These are phyloP conservation scores for Linum lewisii DNA, from an alignment of 345 rosid species.

Conservation along the genomic window DNA sequence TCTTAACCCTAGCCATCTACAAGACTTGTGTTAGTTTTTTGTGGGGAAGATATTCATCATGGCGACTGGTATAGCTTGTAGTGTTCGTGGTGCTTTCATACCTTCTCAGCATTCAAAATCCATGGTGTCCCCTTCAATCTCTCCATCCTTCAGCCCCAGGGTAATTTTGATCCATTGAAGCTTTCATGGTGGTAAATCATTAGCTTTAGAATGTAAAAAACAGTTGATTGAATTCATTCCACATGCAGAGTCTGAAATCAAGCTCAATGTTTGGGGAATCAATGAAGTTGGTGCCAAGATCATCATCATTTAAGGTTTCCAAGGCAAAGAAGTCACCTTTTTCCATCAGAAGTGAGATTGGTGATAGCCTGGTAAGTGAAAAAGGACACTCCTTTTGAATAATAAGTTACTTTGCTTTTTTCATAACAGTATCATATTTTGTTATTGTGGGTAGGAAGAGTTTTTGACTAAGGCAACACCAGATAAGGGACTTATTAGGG, in stretches of 20 bases:
- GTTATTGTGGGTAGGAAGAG: constrained; percentile 52
- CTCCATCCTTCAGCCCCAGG: constrained; percentile 56
- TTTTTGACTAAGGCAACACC: constrained; percentile 72
- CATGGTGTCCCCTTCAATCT: constrained; percentile 40
- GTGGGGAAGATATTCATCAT: constrained; percentile 8
- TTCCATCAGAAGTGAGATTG: constrained; percentile 77
- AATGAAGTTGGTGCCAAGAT: constrained; percentile 40
- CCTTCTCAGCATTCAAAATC: constrained; percentile 72
- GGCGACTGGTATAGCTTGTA: constrained; percentile 65
- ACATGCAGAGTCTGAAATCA: constrained; percentile 28
- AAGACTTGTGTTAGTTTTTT: not conserved
- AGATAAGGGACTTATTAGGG: constrained; percentile 65
- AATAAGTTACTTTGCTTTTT: not conserved
- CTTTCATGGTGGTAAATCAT: not conserved
- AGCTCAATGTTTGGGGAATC: constrained; percentile 71
- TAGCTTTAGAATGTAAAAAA: not conserved
- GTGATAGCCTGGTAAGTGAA: constrained; percentile 73
- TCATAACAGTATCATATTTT: not conserved
- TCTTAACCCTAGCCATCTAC: not conserved
- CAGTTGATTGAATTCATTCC: not conserved
- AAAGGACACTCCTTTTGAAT: not conserved
- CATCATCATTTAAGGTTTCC: constrained; percentile 37
- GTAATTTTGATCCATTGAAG: constrained; percentile 18
- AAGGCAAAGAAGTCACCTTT: constrained; percentile 41
- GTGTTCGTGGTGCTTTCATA: constrained; percentile 50